Evolutionary conservation across 345 rosid genomes (phyloP).

Genomic region (Arabidopsis arenosa): DNA sequence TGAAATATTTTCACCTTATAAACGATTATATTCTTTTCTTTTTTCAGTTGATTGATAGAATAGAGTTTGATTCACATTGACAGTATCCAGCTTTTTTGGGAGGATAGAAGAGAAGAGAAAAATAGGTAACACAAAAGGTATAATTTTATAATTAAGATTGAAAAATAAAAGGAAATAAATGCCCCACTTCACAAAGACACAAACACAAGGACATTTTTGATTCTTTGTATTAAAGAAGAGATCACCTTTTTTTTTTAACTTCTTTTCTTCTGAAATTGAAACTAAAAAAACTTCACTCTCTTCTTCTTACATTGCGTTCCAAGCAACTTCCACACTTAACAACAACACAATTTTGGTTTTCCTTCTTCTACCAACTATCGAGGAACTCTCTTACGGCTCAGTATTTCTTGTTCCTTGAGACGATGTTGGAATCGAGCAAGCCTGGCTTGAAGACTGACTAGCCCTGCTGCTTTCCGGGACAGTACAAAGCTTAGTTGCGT

Average conservation of each 20-base stretch:
- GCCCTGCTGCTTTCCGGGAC: conserved; percentile 93
- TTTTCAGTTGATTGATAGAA: background rate
- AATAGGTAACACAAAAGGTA: conserved; percentile 13
- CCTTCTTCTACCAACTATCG: conserved; percentile 37
- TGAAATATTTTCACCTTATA: background rate
- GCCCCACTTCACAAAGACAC: conserved; percentile 35
- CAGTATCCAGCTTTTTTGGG: background rate
- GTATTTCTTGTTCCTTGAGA: conserved; percentile 91
- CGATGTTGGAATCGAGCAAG: conserved; percentile 98
- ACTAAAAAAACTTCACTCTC: conserved; percentile 22
- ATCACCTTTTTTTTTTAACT: background rate
- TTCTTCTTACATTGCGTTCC: conserved; percentile 31
- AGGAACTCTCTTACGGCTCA: conserved; percentile 84
- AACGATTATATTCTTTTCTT: background rate
- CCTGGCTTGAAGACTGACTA: conserved; percentile 93
- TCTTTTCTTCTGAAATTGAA: background rate
- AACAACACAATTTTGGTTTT: conserved; percentile 31
- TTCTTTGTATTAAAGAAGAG: conserved; percentile 27
- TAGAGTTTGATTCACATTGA: conserved; percentile 10
- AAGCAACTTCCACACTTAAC: conserved; percentile 34
- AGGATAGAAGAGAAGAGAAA: background rate
- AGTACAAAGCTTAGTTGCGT: conserved; percentile 90
- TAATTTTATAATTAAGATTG: conserved; percentile 12
- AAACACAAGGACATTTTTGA: conserved; percentile 14
- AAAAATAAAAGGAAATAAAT: conserved; percentile 4